Conservation (phyloP, 1,284 basidiomycete genomes). For the Peniophora sp. region DNA sequence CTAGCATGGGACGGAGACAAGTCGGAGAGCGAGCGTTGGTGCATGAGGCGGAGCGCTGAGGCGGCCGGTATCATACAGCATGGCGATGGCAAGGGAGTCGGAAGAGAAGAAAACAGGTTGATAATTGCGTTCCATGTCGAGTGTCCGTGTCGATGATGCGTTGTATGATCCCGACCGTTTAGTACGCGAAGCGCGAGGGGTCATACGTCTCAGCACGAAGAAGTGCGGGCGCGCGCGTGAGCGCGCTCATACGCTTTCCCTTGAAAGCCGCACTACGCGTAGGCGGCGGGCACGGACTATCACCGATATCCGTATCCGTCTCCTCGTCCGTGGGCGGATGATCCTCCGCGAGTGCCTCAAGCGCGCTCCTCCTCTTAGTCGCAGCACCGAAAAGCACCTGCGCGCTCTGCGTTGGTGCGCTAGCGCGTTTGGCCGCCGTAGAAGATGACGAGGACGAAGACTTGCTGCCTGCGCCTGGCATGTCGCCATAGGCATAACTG, state of each 20-base stretch:
- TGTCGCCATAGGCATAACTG: constrained; percentile 84
- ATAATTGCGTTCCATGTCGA: not conserved
- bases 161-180: not conserved
- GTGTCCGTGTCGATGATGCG: too few species aligned
- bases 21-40: not conserved
- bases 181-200: constrained; percentile 29
- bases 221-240: constrained; percentile 28
- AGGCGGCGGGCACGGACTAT: constrained; percentile 75
- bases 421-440: constrained; percentile 50
- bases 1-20: not conserved
- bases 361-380: constrained; percentile 37
- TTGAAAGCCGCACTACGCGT: constrained; percentile 45
- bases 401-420: constrained; percentile 41
- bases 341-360: constrained; percentile 63
- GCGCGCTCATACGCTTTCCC: constrained; percentile 38
- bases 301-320: constrained; percentile 67
- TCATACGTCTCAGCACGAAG: constrained; percentile 59
- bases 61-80: not conserved
- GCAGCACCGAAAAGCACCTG: constrained; percentile 59
- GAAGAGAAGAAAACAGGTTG: not conserved
- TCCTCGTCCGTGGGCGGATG: constrained; percentile 48
- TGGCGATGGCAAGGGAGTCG: not conserved
- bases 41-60: not conserved
- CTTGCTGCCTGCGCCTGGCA: constrained; percentile 19
- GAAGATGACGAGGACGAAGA: constrained; percentile 11